A percentile compares a stretch with the other conserved stretches of the same genome.
phyloP scores from a whole-genome alignment of 176 grass and related monocot species.

The Secale cereale region DNA sequence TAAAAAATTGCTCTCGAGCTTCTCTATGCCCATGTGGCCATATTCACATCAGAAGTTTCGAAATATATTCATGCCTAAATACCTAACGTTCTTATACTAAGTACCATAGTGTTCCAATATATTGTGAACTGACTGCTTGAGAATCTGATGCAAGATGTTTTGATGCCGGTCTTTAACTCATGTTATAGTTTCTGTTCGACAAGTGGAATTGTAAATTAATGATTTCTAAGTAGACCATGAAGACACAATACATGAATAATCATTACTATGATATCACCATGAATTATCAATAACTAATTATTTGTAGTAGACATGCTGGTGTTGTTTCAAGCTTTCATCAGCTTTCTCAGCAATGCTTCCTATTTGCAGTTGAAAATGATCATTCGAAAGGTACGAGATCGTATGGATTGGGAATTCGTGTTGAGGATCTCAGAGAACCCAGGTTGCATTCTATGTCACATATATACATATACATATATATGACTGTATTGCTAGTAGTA shows the following conservation, averaged over 20 bases:
- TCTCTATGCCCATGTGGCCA: neutral
- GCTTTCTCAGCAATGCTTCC: neutral
- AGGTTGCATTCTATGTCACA: neutral
- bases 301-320: neutral
- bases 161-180: neutral
- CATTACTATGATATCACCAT: neutral
- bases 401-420: neutral
- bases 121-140: neutral
- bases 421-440: neutral
- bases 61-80: too few relatives aligned
- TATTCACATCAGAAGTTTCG: neutral
- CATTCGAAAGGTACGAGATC: neutral
- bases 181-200: neutral
- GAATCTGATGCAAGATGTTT: neutral
- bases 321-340: neutral
- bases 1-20: neutral
- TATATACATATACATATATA: neutral
- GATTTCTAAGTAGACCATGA: neutral
- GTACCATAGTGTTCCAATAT: neutral
- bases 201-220: neutral
- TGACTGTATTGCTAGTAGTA: neutral
- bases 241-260: neutral
- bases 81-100: too few relatives aligned
- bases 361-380: neutral
- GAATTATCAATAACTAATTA: neutral